A percentile compares a stretch with the other conserved stretches of the same genome.
These are phyloP conservation scores for Coemansia sp. DNA, from an alignment of 192 early-diverging fungal genomes.

Conservation along the genomic window DNA sequence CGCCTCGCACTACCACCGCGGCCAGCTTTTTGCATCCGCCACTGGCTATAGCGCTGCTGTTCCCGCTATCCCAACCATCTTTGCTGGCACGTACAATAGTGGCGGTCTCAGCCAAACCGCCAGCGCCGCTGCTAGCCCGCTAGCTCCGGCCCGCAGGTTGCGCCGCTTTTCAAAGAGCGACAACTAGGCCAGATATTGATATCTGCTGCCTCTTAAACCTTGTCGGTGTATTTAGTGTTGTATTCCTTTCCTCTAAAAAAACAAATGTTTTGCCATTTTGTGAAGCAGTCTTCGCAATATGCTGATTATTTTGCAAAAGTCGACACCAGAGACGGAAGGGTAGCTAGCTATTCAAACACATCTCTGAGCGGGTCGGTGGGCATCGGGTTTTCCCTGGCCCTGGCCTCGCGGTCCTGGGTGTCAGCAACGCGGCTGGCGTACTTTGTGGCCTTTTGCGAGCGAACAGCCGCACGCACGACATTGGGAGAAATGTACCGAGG, in stretches of 20 bases:
- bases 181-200: conserved; percentile 10
- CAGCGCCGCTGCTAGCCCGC: conserved; percentile 19
- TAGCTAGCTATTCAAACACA: conserved; percentile 35
- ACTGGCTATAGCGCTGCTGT: conserved; percentile 9
- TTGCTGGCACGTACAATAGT: conserved; percentile 9
- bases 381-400: conserved; percentile 31
- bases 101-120: neutral
- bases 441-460: conserved; percentile 29
- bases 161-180: conserved; percentile 32
- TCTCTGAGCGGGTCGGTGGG: conserved; percentile 48
- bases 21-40: conserved; percentile 39
- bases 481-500: conserved; percentile 80
- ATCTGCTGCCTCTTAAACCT: neutral
- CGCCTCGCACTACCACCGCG: conserved; percentile 54
- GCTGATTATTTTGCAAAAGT: neutral
- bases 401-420: conserved; percentile 24
- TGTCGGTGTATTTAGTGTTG: neutral
- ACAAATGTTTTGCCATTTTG: neutral
- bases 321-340: neutral
- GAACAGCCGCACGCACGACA: conserved; percentile 39
- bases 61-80: conserved; percentile 27
- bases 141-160: conserved; percentile 27
- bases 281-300: neutral
- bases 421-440: conserved; percentile 31
- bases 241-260: neutral